Percentiles rank a stretch among this genome's conserved stretches.
These are phyloP conservation scores for Chlorella sp. DNA, from an alignment of 139 green algal species.

Conservation along the genomic window DNA sequence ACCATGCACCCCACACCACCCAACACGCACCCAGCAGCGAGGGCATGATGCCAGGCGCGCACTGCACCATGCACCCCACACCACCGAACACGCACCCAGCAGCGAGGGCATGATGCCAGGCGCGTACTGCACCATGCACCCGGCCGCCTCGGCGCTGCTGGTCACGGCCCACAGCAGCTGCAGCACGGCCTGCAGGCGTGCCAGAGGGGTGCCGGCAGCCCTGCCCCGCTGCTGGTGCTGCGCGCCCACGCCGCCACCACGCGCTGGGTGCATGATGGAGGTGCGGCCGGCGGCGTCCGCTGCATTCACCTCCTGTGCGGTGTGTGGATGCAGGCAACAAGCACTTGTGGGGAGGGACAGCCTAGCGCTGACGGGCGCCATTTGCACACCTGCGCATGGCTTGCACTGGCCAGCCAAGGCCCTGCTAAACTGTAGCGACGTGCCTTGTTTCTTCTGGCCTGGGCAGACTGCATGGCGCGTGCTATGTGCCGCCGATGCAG, in stretches of 20 bases:
- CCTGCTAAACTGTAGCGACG: no score
- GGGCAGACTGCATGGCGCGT: background rate
- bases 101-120: background rate
- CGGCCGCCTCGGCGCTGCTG: background rate
- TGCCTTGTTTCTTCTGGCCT: no score
- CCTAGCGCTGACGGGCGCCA: background rate
- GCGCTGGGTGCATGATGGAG: background rate
- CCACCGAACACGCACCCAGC: background rate
- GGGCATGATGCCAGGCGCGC: no score
- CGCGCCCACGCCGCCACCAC: no score
- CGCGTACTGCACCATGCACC: background rate
- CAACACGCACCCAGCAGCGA: no score
- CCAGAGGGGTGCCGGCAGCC: background rate
- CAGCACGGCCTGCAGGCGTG: background rate
- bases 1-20: no score
- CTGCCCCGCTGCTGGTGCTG: no score
- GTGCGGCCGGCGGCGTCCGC: background rate
- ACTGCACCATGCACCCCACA: no score
- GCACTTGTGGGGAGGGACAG: background rate
- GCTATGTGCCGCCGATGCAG: background rate
- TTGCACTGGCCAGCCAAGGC: no score
- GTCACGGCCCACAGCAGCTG: background rate
- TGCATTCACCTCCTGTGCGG: background rate
- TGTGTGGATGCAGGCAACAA: background rate
- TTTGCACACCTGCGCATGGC: background rate